Evolutionary conservation across 352 stramenopile species (phyloP), one percentile per base, ranked within the genome.

Genomic region (Phytophthora capsici): DNA sequence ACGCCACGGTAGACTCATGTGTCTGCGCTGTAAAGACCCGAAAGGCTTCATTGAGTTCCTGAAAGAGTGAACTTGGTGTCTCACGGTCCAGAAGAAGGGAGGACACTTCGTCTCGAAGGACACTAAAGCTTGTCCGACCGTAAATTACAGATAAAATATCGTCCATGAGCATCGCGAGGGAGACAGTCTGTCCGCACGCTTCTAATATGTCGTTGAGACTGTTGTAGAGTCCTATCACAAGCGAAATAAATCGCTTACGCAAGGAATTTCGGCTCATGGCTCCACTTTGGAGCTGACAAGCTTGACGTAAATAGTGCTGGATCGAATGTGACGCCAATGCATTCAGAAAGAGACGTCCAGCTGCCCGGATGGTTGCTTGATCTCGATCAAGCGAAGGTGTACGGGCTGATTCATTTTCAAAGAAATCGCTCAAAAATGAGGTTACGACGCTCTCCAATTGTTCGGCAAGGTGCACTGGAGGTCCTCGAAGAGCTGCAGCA

Each of bases 141-240:
- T 69, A 79, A 4, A 71, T 55, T 9, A 73, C 17, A 2, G 72
- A 68, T 34, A 80, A 53, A 19, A 75, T 61, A 1, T 80, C 65
- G 23, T 77, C 72, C 17, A 77, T 62, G 8, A 76, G 57, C 6
- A 14, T 48, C 2, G 53, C 36, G 10, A 80, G 13, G 13, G 43
- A 49, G 9, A 3, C 8, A 16, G 2, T 22, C 28, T 46, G 45
- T 38, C 23, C 25, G n/a, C n/a, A 6, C 4, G 10, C 2, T 13
- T 1, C 25, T n/a, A 70, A 7, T 2, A 66, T 10, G 5, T 37
- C 50, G 16, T 13, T 20, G 8, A 74, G 23, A 3, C 17, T n/a
- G 20, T 74, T 54, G 45, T 74, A 70, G 4, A 70, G 4, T 46
- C 63, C 49, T 6, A 40, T 47, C 36, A 70, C 32, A 16, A 74